Conservation (phyloP, 805 yeast species). For the Candida sonorensis region DNA sequence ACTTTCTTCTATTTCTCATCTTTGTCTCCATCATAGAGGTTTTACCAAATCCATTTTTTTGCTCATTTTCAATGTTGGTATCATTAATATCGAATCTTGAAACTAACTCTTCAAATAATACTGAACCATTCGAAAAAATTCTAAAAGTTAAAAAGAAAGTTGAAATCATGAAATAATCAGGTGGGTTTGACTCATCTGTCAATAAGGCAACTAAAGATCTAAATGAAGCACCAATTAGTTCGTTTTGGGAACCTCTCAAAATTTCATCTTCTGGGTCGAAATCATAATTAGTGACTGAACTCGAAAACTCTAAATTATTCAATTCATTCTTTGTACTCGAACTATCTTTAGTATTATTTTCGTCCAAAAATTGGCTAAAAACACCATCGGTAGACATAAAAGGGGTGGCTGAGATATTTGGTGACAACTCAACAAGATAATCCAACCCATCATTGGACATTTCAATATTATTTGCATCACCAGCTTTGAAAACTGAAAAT, state of each 20-base stretch:
- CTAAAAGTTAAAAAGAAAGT: conserved; percentile 75
- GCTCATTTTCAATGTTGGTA: conserved; percentile 25
- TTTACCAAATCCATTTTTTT: conserved; percentile 5
- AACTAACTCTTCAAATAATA: conserved; percentile 62
- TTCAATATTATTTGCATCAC: conserved; percentile 41
- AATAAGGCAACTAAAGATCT: conserved; percentile 58
- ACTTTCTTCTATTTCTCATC: conserved; percentile 54
- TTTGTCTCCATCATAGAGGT: conserved; percentile 36
- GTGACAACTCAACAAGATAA: conserved; percentile 27
- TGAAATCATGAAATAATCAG: conserved; percentile 61
- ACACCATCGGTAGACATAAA: conserved; percentile 22
- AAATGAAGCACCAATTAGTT: conserved; percentile 63
- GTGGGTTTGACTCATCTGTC: conserved; percentile 58
- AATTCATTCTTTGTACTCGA: neutral
- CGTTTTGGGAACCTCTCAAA: conserved; percentile 42
- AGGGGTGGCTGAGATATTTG: conserved; percentile 19
- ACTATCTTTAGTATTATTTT: conserved; percentile 1
- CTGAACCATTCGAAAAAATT: conserved; percentile 59
- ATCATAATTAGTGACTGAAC: neutral
- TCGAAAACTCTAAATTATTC: too few relatives aligned
- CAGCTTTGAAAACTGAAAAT: conserved; percentile 45
- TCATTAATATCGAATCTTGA: conserved; percentile 53
- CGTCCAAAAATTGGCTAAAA: conserved; percentile 14
- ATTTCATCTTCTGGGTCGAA: conserved; percentile 36
- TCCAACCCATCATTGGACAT: conserved; percentile 43